phyloP scores from a whole-genome alignment of 768 basidiomycete genomes.

The Strobilomyces dryophilus region DNA sequence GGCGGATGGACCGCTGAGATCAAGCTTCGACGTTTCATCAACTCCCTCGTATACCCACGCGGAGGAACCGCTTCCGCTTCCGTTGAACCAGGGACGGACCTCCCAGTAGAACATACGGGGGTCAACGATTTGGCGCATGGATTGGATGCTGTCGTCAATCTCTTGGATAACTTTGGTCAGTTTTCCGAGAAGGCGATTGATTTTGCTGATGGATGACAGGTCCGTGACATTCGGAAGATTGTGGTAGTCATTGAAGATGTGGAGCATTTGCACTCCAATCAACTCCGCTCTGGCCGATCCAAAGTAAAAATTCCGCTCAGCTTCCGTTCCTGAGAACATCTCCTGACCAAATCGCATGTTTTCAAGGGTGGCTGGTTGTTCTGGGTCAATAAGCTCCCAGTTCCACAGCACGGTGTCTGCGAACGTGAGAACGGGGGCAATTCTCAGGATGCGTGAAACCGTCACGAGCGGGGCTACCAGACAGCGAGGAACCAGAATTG shows the following conservation, averaged over 20 bases:
- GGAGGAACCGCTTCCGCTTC: slow-evolving; percentile 57
- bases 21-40: slow-evolving; percentile 49
- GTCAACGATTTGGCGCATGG: slow-evolving; percentile 67
- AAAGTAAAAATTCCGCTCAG: slow-evolving; percentile 84
- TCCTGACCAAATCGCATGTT: slow-evolving; percentile 70
- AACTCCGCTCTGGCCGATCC: slow-evolving; percentile 83
- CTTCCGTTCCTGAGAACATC: slow-evolving; percentile 79
- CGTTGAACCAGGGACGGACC: slow-evolving; percentile 90
- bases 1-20: slow-evolving; percentile 85
- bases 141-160: slow-evolving; percentile 64
- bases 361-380: slow-evolving; percentile 53
- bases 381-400: slow-evolving; percentile 58
- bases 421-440: slow-evolving; percentile 94
- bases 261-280: slow-evolving; percentile 80
- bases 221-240: slow-evolving; percentile 68
- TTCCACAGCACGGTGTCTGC: slow-evolving; percentile 98
- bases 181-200: slow-evolving; percentile 67
- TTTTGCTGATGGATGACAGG: slow-evolving; percentile 57
- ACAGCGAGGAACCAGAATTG: slow-evolving; percentile 65
- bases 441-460: slow-evolving; percentile 70
- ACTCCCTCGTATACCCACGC: slow-evolving; percentile 82
- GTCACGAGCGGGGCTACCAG: slow-evolving; percentile 74
- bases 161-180: slow-evolving; percentile 69
- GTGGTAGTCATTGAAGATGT: slow-evolving; percentile 83
- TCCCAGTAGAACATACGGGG: slow-evolving; percentile 88